A percentile compares a stretch with the other conserved stretches of the same genome.
Conservation (phyloP, 208 protist genomes). For the Acanthamoeba healyi region DNA sequence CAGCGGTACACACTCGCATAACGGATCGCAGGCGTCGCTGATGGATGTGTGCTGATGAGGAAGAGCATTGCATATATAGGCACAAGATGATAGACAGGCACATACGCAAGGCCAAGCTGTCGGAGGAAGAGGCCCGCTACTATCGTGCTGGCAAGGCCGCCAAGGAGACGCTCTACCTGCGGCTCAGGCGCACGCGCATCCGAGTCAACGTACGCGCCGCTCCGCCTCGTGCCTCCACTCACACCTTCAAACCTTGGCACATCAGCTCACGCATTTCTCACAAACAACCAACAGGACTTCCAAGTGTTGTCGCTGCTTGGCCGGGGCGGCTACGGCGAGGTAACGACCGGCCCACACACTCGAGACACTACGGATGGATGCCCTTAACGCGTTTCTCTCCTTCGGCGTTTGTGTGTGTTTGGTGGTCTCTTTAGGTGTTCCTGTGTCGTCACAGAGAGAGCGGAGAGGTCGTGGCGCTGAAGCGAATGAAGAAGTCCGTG, state of each 20-base stretch:
- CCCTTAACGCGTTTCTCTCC: too few species aligned
- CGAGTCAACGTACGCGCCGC: constrained; percentile 34
- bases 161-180: constrained; percentile 50
- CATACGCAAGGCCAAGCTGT: constrained; percentile 35
- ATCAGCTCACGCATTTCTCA: too few species aligned
- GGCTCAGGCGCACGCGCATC: constrained; percentile 20
- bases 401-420: neutral
- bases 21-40: neutral
- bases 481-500: constrained; percentile 52
- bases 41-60: too few species aligned
- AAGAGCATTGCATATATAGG: neutral
- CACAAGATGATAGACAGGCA: neutral
- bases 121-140: constrained; percentile 15
- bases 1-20: neutral
- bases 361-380: too few species aligned
- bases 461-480: constrained; percentile 65
- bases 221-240: too few species aligned
- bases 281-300: constrained; percentile 78
- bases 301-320: constrained; percentile 80
- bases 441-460: constrained; percentile 8
- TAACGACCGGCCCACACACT: too few species aligned
- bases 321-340: constrained; percentile 80
- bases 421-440: constrained; percentile 54
- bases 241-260: too few species aligned
- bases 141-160: constrained; percentile 27